Evolutionary conservation across 768 basidiomycete species (phyloP).

Genomic region (Russula olivacea): DNA sequence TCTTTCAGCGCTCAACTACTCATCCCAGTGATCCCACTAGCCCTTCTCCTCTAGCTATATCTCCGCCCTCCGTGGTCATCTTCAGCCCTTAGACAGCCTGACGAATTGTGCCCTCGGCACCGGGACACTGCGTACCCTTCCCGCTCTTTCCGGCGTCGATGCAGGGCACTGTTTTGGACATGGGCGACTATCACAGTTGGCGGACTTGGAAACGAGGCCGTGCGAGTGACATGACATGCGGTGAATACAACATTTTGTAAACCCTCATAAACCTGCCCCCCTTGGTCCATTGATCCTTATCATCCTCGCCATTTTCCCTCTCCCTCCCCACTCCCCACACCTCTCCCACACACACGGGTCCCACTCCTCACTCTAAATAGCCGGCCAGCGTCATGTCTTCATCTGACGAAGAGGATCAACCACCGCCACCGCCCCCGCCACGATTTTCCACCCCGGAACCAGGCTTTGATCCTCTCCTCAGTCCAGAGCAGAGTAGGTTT

Average conservation of each 20-base stretch:
- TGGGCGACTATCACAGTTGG: constrained; percentile 11
- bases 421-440: not conserved
- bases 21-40: not conserved
- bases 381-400: not conserved
- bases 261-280: not conserved
- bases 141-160: not conserved
- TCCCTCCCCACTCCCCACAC: too few species aligned
- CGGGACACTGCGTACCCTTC: not conserved
- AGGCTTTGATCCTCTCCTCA: constrained; percentile 4
- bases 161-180: not conserved
- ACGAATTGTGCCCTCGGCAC: not conserved
- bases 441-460: not conserved
- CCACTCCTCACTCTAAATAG: not conserved
- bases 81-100: not conserved
- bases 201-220: constrained; percentile 20
- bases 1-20: not conserved
- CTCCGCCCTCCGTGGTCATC: not conserved
- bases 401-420: not conserved
- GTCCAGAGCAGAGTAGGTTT: constrained; percentile 6
- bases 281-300: constrained; percentile 4
- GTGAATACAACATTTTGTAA: not conserved
- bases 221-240: constrained; percentile 1
- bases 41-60: not conserved
- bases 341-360: not conserved
- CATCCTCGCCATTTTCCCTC: not conserved